Conservation (phyloP, 768 basidiomycete species). For the Cystobasidium ongulense region DNA sequence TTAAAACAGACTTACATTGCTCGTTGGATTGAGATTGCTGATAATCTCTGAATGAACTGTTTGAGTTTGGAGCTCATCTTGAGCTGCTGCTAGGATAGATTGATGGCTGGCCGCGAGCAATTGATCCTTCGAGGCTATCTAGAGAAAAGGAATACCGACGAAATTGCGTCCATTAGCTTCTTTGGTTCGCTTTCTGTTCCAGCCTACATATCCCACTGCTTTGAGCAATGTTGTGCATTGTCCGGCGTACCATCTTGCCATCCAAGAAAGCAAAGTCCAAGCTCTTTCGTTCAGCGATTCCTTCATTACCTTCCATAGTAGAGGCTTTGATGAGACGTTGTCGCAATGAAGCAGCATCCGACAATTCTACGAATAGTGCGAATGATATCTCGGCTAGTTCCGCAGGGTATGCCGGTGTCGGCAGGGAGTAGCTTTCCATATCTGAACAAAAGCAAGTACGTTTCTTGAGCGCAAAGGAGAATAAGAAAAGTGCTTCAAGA, state of each 20-base stretch:
- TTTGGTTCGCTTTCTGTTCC: no score
- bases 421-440: conserved; percentile 46
- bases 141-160: background rate
- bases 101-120: conserved; percentile 76
- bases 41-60: conserved; percentile 85
- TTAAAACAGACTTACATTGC: conserved; percentile 56
- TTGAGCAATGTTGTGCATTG: background rate
- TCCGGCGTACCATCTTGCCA: conserved; percentile 47
- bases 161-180: no score
- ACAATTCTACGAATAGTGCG: conserved; percentile 61
- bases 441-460: background rate
- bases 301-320: conserved; percentile 54
- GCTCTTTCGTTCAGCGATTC: conserved; percentile 62
- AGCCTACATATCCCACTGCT: background rate
- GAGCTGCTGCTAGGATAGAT: conserved; percentile 61
- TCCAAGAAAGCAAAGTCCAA: conserved; percentile 89
- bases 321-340: conserved; percentile 65
- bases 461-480: background rate
- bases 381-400: conserved; percentile 46
- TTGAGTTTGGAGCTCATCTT: conserved; percentile 62
- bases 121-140: conserved; percentile 76
- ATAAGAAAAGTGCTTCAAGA: background rate
- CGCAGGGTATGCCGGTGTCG: conserved; percentile 46
- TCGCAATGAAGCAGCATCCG: conserved; percentile 52
- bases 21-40: conserved; percentile 75